Evolutionary conservation across 768 basidiomycete genomes (phyloP), one percentile per base, ranked within the genome.

Genomic region (Phylloporus rhodoxanthus): DNA sequence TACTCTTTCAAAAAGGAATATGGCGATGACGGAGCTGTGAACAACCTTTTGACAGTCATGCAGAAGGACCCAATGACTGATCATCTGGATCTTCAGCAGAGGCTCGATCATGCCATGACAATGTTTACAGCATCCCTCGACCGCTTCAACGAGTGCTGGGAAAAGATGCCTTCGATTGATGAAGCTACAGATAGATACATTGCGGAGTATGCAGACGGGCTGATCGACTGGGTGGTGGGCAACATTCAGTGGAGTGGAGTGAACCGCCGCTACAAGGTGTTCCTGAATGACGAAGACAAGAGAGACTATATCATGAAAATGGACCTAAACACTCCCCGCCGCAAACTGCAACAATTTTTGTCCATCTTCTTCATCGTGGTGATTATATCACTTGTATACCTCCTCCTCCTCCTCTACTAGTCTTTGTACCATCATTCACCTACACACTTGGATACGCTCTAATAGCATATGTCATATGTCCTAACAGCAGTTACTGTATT

Each of bases 1-100:
- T 62, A 63, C 32, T 65, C 64, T 11, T 65, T 61, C 53, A 65
- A 65, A 47, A 65, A 65, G 48, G 64, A 65, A 41, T 47, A 42
- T n/a, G 55, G 52, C 15, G 61, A 65, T 13, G 60, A 65, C n/a
- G 63, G 64, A 2, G 64, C 61, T 8, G 29, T 58, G 45, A 65
- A 63, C 45, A 65, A 65, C 25, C 55, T 65, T 43, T 33, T 65
- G 43, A 65, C 57, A 3, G 55, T 65, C 36, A 61, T 65, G 40
- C 47, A 54, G 15, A 58, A 61, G 41, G 64, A 65, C 30, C 64
- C 55, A 1, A 43, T 36, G 32, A 57, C 61, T 11, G 21, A 29
- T 9, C 64, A 63, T 38, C 34, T 65, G 37, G 54, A 61, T 40
- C 49, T 63, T 15, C 64, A 65, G 25, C 49, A 47, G 41, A 60